Conservation (phyloP, 2,329 filamentous ascomycete genomes). For the Laburnicola sp. region DNA sequence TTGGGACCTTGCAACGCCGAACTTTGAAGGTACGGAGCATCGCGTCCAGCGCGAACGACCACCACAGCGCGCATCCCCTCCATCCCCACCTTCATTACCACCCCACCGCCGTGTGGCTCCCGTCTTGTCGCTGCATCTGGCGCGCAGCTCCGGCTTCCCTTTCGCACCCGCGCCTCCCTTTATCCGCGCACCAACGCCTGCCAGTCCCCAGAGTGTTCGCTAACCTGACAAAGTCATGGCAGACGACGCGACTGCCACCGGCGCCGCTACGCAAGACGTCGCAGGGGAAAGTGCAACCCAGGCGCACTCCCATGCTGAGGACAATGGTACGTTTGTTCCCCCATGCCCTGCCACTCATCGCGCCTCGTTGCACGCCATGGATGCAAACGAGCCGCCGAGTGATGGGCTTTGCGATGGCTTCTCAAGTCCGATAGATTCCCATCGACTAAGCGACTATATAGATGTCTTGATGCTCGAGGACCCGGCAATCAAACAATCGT, state of each 20-base stretch:
- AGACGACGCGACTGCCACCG: constrained; percentile 36
- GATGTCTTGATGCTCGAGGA: constrained; percentile 62
- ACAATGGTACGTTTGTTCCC: constrained; percentile 35
- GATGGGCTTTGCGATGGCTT: neutral
- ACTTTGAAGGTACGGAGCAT: constrained; percentile 30
- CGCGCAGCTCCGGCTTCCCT: constrained; percentile 1
- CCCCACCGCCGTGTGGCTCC: constrained; percentile 15
- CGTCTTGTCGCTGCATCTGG: neutral
- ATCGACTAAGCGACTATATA: constrained; percentile 31
- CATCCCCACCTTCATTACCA: constrained; percentile 32
- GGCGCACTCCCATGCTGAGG: constrained; percentile 27
- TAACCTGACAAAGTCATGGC: constrained; percentile 34
- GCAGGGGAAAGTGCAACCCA: constrained; percentile 30
- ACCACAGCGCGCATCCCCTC: constrained; percentile 26
- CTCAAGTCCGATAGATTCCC: neutral
- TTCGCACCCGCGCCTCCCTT: constrained; percentile 19
- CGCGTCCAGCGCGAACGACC: constrained; percentile 38
- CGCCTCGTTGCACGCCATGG: constrained; percentile 7
- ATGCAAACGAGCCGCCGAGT: neutral
- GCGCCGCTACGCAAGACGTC: constrained; percentile 34
- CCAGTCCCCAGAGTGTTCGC: constrained; percentile 20
- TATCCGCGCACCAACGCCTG: constrained; percentile 17
- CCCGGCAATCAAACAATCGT: constrained; percentile 47
- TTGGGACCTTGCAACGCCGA: constrained; percentile 17
- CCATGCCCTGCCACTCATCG: constrained; percentile 4